A percentile compares a stretch with the other conserved stretches of the same genome.
Conservation (phyloP, 148 eudicot genomes). For the Persicaria tinctoria region DNA sequence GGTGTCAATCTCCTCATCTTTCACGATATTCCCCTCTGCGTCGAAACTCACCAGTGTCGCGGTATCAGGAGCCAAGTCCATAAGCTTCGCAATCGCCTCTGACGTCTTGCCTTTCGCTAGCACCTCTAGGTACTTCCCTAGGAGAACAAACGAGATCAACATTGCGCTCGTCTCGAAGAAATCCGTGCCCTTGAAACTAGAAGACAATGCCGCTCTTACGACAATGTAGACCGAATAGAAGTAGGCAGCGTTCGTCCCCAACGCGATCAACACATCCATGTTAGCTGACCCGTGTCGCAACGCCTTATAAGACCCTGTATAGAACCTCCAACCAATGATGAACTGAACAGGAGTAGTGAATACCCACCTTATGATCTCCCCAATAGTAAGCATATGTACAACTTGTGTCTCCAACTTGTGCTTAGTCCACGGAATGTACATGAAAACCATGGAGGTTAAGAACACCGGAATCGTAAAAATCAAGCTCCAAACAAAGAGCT, state of each 20-base stretch:
- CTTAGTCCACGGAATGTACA: conserved; percentile 72
- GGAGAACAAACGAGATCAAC: conserved; percentile 84
- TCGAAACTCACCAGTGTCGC: conserved; percentile 64
- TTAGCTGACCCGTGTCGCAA: conserved; percentile 77
- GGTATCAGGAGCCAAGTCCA: conserved; percentile 83
- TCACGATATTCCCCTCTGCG: conserved; percentile 45
- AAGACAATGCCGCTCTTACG: conserved; percentile 69
- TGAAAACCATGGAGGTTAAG: conserved; percentile 82
- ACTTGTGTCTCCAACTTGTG: conserved; percentile 51
- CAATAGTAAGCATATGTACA: conserved; percentile 65
- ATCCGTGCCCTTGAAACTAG: conserved; percentile 56
- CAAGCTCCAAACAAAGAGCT: conserved; percentile 75
- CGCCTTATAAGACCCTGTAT: conserved; percentile 75
- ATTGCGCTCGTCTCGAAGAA: conserved; percentile 94
- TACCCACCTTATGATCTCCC: conserved; percentile 64
- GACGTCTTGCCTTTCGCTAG: conserved; percentile 94
- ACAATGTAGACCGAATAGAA: conserved; percentile 79
- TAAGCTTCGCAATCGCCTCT: conserved; percentile 92
- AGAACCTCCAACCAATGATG: conserved; percentile 73
- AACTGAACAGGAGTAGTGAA: conserved; percentile 90
- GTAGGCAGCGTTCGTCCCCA: conserved; percentile 96
- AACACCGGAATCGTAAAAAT: conserved; percentile 80
- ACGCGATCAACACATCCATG: conserved; percentile 91
- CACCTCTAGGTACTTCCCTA: conserved; percentile 90
- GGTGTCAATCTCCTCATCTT: conserved; percentile 75